Conservation (phyloP, 345 rosid species). For the Microcos paniculata region DNA sequence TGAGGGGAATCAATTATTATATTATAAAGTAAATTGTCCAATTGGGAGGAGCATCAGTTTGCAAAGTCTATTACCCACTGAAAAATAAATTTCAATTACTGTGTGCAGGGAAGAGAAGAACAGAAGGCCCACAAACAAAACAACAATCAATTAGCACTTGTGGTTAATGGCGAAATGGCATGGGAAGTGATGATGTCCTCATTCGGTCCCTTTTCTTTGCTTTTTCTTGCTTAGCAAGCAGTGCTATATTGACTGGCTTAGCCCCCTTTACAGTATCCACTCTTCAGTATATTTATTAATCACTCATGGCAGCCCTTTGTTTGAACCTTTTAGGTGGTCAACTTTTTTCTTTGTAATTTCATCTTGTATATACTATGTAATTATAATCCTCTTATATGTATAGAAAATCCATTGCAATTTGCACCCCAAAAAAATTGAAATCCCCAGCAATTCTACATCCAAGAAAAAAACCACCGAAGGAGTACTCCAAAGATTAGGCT, state of each 20-base stretch:
- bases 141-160: constrained; percentile 48
- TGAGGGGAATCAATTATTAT: constrained; percentile 24
- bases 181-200: constrained; percentile 58
- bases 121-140: constrained; percentile 58
- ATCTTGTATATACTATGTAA: neutral
- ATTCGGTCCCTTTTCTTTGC: constrained; percentile 12
- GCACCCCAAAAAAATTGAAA: too few relatives aligned
- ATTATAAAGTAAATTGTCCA: neutral
- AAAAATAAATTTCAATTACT: neutral
- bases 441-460: too few relatives aligned
- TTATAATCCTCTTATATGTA: too few relatives aligned
- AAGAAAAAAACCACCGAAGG: too few relatives aligned
- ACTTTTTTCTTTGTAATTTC: neutral
- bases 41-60: constrained; percentile 9
- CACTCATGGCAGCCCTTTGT: neutral
- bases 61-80: constrained; percentile 7
- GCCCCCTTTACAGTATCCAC: too few relatives aligned
- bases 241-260: neutral
- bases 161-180: constrained; percentile 38
- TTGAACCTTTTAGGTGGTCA: constrained; percentile 30
- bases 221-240: constrained; percentile 13
- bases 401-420: too few relatives aligned
- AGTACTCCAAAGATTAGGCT: too few relatives aligned
- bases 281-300: neutral
- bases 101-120: constrained; percentile 17